Evolutionary conservation across 345 rosid genomes (phyloP).

Genomic region (Brassica napus): Da-Ae NC_063445.1:3820001-3820500

Average conservation of each 20-base stretch:
- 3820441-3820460: constrained; percentile 68
- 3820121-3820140: constrained; percentile 26
- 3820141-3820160: constrained; percentile 31
- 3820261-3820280: constrained; percentile 30
- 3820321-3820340: constrained; percentile 2
- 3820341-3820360: not conserved
- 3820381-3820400: not conserved
- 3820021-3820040: constrained; percentile 11
- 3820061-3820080: constrained; percentile 26
- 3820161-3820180: constrained; percentile 17
- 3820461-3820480: constrained; percentile 86
- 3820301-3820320: not conserved
- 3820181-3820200: constrained; percentile 21
- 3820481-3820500: constrained; percentile 65
- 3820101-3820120: constrained; percentile 22
- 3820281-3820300: constrained; percentile 37
- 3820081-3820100: constrained; percentile 41
- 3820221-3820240: constrained; percentile 30
- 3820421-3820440: constrained; percentile 74
- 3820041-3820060: constrained; percentile 20
- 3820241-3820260: constrained; percentile 11
- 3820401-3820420: not conserved
- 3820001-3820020: constrained; percentile 11
- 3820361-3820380: not conserved
- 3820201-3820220: constrained; percentile 30